phyloP scores from a whole-genome alignment of 116 monocot species.

The Posidonia oceanica region DNA sequence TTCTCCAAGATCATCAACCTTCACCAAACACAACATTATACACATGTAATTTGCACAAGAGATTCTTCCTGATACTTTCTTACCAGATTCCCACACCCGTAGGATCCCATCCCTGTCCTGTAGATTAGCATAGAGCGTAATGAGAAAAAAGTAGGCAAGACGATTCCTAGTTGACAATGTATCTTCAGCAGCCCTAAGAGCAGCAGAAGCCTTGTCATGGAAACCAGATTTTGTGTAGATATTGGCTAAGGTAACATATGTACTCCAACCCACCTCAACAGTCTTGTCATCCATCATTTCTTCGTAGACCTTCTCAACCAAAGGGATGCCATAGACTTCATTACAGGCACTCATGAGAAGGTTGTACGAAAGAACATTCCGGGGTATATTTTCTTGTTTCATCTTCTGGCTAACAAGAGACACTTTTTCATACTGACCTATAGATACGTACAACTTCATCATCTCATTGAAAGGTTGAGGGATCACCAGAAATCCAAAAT shows the following conservation, averaged over 20 bases:
- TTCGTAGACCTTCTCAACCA: conserved; percentile 39
- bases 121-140: conserved; percentile 66
- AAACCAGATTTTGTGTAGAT: conserved; percentile 36
- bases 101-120: conserved; percentile 43
- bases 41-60: conserved; percentile 67
- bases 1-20: conserved; percentile 44
- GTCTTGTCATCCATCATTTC: conserved; percentile 54
- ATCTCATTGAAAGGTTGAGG: conserved; percentile 72
- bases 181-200: conserved; percentile 49
- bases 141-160: conserved; percentile 67
- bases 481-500: conserved; percentile 38
- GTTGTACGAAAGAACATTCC: conserved; percentile 64
- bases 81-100: conserved; percentile 70
- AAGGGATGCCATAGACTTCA: conserved; percentile 31
- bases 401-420: conserved; percentile 47
- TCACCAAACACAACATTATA: conserved; percentile 52
- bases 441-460: conserved; percentile 75
- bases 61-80: conserved; percentile 45
- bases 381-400: conserved; percentile 45
- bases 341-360: conserved; percentile 57
- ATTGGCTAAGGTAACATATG: conserved; percentile 55
- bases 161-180: conserved; percentile 43
- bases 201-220: conserved; percentile 29
- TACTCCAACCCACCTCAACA: conserved; percentile 78
- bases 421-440: conserved; percentile 35